Base-by-base conservation (phyloP, 2,329 filamentous ascomycete genomes). In the Bisporella sp. region DNA sequence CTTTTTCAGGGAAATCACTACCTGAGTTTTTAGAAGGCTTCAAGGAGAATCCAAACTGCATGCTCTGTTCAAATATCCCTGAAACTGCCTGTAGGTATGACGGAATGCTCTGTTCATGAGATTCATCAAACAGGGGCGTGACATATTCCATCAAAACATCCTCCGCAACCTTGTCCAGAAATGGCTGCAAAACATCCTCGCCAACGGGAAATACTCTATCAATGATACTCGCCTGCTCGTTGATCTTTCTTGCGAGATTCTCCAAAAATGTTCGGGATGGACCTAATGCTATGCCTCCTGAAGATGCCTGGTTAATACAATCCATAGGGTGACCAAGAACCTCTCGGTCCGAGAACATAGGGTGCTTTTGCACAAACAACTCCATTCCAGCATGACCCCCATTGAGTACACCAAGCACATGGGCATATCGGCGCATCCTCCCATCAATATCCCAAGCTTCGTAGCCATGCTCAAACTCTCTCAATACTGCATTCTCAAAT, bases 381-480 rank as follows among this genome's bases (percentile, higher is more conserved):
- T 97, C 89, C 45, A 95, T 75, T 7, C 82, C 89, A 11, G 85
- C 84, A 40, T 77, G 76, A 12, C 89, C 90, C 30, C 88, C 89
- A 65, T 95, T 95, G 42, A 99, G 74, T 2, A 79, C 78, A 51
- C 87, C 82, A 50, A 99, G 71, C 12, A 99, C 90, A 59, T 89
- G 82, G 2, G 91, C 91, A 68, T 96, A 97, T 62, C 87, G 81
- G 59, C 79, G 82, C 92, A 97, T 96, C 48, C 84, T 78, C 2
- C 89, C 90, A 57, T 95, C 87, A 48, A 95, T 82, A 66, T 99
- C 92, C 71, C 86, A 87, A 41, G 82, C 84, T 65, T 93, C 89
- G 58, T 95, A 95, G 4, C 89, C 93, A 63, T 93, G 87, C 68
- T 95, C 87, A 59, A 99, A 99, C 66, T 99, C 93, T 45, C 87